A percentile compares a stretch with the other conserved stretches of the same genome.
These are phyloP conservation scores for Metschnikowia vanudenii DNA, from an alignment of 805 yeast species.

Conservation along the genomic window DNA sequence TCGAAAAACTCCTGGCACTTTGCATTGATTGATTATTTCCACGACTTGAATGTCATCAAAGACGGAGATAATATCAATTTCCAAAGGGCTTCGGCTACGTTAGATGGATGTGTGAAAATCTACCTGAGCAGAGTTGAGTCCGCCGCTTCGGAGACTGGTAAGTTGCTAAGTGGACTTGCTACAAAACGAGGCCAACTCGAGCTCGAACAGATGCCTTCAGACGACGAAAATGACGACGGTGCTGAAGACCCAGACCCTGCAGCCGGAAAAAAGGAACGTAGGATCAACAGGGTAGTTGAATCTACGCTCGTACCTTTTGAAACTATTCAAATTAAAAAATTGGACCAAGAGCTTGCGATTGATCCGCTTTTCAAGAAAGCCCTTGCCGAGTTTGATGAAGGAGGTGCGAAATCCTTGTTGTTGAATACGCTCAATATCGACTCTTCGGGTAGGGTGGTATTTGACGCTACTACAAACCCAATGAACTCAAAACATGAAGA, in stretches of 20 bases:
- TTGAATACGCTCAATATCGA: constrained; percentile 61
- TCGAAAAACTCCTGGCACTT: constrained; percentile 86
- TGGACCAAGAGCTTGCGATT: constrained; percentile 63
- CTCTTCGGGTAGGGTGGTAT: constrained; percentile 53
- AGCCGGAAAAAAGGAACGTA: constrained; percentile 17
- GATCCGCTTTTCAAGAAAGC: constrained; percentile 78
- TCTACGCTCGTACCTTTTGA: constrained; percentile 39
- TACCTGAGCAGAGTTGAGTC: constrained; percentile 90
- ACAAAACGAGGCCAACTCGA: constrained; percentile 20
- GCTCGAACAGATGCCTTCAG: constrained; percentile 26
- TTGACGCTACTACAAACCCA: constrained; percentile 54
- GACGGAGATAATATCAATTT: constrained; percentile 80
- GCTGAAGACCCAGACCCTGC: constrained; percentile 21
- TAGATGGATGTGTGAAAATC: constrained; percentile 93
- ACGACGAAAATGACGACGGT: constrained; percentile 22
- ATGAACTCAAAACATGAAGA: constrained; percentile 17
- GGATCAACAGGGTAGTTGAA: constrained; percentile 23
- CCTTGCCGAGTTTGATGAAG: constrained; percentile 76
- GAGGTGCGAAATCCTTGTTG: constrained; percentile 71
- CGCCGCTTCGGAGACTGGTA: constrained; percentile 87
- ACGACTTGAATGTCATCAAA: constrained; percentile 70
- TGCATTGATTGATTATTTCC: constrained; percentile 87
- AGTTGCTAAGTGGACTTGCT: constrained; percentile 73
- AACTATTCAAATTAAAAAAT: constrained; percentile 48
- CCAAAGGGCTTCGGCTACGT: constrained; percentile 85